A percentile compares a stretch with the other conserved stretches of the same genome.
Conservation (phyloP, 106 monocot genomes). For the Platanthera zijinensis region DNA sequence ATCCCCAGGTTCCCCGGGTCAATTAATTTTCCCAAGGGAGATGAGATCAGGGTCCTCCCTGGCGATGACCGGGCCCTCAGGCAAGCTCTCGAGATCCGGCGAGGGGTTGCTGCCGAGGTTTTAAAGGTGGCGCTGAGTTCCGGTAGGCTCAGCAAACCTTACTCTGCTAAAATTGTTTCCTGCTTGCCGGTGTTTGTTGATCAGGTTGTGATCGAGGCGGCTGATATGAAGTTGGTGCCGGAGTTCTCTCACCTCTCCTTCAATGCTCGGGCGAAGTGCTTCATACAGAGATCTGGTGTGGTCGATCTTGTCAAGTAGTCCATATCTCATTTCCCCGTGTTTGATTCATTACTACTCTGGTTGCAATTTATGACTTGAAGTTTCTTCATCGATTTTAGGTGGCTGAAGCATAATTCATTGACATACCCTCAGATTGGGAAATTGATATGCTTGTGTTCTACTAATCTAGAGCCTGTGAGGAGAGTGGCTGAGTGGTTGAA, state of each 20-base stretch:
- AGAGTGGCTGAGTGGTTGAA: constrained; percentile 67
- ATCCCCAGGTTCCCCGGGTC: constrained; percentile 73
- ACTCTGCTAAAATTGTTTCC: constrained; percentile 50
- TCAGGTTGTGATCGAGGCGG: constrained; percentile 67
- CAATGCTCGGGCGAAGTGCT: constrained; percentile 66
- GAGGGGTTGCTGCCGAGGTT: constrained; percentile 61
- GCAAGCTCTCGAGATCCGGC: constrained; percentile 63
- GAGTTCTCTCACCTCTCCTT: constrained; percentile 67
- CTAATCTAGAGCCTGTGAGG: constrained; percentile 47
- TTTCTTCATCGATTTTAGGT: constrained; percentile 35
- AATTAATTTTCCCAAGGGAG: constrained; percentile 36
- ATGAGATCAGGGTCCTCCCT: background rate
- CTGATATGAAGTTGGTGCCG: constrained; percentile 41
- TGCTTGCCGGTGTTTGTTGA: constrained; percentile 56
- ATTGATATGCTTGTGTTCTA: constrained; percentile 61
- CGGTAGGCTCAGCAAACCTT: constrained; percentile 59
- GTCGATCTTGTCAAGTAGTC: constrained; percentile 68
- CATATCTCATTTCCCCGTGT: background rate
- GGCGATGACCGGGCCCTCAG: constrained; percentile 24
- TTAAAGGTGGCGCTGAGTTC: constrained; percentile 50
- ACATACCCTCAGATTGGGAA: constrained; percentile 86
- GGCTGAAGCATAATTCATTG: constrained; percentile 94
- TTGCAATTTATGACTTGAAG: background rate
- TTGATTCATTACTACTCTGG: background rate
- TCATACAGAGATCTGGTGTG: constrained; percentile 60